Percentiles rank a stretch among this genome's conserved stretches.
phyloP scores from a whole-genome alignment of 1,139 yeast species.

The Diutina sp. region DNA sequence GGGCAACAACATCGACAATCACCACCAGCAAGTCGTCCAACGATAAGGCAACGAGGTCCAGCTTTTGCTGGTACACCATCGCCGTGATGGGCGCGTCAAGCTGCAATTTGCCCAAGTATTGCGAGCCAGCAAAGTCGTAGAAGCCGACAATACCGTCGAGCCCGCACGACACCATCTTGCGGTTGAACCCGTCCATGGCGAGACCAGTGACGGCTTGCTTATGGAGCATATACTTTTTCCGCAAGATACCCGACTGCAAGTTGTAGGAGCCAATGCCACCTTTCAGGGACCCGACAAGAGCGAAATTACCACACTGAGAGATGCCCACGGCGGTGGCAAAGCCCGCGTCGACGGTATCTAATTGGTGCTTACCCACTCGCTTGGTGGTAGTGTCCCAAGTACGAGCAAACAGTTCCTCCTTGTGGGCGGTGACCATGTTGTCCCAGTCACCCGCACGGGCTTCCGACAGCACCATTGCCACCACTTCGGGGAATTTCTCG shows the following conservation, averaged over 20 bases:
- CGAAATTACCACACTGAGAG: constrained; percentile 93
- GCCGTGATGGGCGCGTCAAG: constrained; percentile 70
- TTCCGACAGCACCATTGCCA: constrained; percentile 59
- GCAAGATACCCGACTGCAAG: constrained; percentile 74
- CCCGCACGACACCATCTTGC: constrained; percentile 76
- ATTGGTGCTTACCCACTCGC: constrained; percentile 63
- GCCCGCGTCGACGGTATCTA: constrained; percentile 68
- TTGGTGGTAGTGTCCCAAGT: constrained; percentile 85
- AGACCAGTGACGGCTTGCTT: constrained; percentile 71
- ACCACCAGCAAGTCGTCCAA: constrained; percentile 80
- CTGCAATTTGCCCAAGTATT: constrained; percentile 53
- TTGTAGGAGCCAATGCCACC: constrained; percentile 90
- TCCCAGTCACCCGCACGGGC: constrained; percentile 92
- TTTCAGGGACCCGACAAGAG: constrained; percentile 75
- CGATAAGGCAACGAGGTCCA: constrained; percentile 77
- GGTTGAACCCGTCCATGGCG: constrained; percentile 81
- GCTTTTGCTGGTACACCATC: constrained; percentile 64
- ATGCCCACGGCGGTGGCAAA: constrained; percentile 70
- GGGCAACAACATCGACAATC: constrained; percentile 72
- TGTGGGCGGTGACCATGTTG: constrained; percentile 83
- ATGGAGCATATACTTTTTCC: constrained; percentile 60
- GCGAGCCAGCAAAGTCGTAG: constrained; percentile 69
- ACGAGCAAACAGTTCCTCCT: constrained; percentile 71
- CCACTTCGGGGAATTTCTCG: constrained; percentile 69
- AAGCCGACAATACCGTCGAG: constrained; percentile 85